phyloP scores from a whole-genome alignment of 371 early-diverging fungal species.

The Haplosporangium sp. region DNA sequence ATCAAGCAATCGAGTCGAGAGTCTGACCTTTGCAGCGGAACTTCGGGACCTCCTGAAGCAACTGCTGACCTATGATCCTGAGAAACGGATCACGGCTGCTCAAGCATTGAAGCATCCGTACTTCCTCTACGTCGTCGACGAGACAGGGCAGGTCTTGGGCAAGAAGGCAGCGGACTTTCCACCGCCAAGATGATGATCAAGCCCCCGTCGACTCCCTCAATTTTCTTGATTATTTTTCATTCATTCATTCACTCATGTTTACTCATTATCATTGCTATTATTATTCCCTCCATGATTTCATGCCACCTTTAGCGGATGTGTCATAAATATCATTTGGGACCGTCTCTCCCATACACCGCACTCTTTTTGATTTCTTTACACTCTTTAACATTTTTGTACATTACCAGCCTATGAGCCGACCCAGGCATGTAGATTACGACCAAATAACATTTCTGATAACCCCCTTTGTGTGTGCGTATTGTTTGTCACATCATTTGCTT shows the following conservation, averaged over 20 bases:
- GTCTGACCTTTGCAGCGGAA: constrained; percentile 32
- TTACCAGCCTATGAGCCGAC: too few species aligned
- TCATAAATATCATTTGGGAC: too few species aligned
- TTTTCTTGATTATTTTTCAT: neutral
- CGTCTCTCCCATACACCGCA: too few species aligned
- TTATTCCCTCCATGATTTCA: too few species aligned
- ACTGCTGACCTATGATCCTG: constrained; percentile 75
- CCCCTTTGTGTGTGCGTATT: too few species aligned
- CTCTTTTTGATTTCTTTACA: too few species aligned
- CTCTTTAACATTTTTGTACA: too few species aligned
- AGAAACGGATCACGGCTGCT: constrained; percentile 68
- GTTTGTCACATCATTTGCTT: too few species aligned
- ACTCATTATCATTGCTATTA: too few species aligned
- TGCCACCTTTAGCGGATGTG: too few species aligned
- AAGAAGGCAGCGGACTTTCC: constrained; percentile 9
- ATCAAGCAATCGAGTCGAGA: constrained; percentile 23
- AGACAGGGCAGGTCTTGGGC: constrained; percentile 33
- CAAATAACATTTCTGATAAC: too few species aligned
- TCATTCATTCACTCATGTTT: neutral
- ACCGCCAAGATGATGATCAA: constrained; percentile 13
- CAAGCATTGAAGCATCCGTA: constrained; percentile 79
- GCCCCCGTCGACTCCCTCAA: neutral
- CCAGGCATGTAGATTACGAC: too few species aligned
- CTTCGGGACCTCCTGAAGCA: constrained; percentile 68
- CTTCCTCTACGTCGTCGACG: constrained; percentile 46